Conservation (phyloP, 139 green algal genomes). For the Micractinium sp. region DNA sequence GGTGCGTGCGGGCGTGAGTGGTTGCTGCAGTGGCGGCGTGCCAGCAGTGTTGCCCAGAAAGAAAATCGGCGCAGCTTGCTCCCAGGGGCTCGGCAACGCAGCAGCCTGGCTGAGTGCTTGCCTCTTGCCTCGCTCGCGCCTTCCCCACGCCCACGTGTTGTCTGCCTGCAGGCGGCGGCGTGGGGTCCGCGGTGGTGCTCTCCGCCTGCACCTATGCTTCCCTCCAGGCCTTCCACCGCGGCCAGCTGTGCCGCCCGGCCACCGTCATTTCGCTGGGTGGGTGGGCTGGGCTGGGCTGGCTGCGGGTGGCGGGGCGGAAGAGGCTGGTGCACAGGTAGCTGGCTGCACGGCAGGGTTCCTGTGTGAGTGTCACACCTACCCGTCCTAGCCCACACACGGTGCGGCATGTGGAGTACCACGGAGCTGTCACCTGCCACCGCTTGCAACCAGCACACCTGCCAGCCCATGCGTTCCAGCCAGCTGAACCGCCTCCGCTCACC, state of each 20-base stretch:
- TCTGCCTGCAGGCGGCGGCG: slow-evolving; percentile 10
- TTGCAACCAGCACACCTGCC: neutral
- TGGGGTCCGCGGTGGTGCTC: slow-evolving; percentile 32
- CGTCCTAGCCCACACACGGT: no score
- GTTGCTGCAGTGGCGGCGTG: no score
- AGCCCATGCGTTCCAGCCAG: neutral
- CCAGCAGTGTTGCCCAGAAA: no score
- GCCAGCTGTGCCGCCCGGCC: slow-evolving; percentile 15
- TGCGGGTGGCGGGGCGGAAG: no score
- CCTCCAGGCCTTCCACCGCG: slow-evolving; percentile 22
- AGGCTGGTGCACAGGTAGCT: no score
- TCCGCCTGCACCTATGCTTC: neutral
- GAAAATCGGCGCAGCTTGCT: no score
- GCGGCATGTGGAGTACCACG: neutral
- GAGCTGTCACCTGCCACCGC: neutral
- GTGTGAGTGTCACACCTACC: neutral
- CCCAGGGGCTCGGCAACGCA: neutral
- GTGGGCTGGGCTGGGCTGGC: neutral
- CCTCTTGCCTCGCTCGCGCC: neutral
- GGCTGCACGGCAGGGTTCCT: no score
- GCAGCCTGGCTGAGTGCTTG: neutral
- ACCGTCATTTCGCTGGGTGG: slow-evolving; percentile 21
- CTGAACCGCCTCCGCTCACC: no score
- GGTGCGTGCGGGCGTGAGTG: no score
- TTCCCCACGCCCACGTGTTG: neutral